These are phyloP conservation scores for Gossypium mustelinum DNA, from an alignment of 345 rosid species.

Conservation along the genomic window DNA sequence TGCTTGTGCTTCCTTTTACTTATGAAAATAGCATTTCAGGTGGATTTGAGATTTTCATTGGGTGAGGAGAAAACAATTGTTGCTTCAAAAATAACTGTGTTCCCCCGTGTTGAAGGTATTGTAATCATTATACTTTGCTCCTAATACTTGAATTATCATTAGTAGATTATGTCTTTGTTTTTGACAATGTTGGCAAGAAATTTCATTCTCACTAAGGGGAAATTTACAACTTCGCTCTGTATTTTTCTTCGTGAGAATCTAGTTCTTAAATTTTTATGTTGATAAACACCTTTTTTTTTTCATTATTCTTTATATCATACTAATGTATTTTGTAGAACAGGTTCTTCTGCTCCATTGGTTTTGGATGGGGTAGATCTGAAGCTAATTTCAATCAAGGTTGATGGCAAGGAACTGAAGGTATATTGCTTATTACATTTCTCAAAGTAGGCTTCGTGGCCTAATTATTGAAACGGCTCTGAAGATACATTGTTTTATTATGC, in stretches of 20 bases:
- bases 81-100: conserved; percentile 68
- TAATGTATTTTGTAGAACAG: conserved; percentile 34
- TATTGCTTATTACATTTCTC: neutral
- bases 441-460: neutral
- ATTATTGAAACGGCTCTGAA: neutral
- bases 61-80: conserved; percentile 98
- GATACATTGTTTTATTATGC: neutral
- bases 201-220: neutral
- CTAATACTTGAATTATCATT: neutral
- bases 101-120: conserved; percentile 80
- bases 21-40: conserved; percentile 38
- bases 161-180: neutral
- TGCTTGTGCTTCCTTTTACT: conserved; percentile 13
- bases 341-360: conserved; percentile 68
- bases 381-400: conserved; percentile 70
- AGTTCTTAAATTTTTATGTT: neutral
- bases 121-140: conserved; percentile 1
- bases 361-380: conserved; percentile 81
- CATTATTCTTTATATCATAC: conserved; percentile 7
- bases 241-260: neutral
- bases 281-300: neutral
- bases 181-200: neutral
- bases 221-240: neutral
- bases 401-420: conserved; percentile 73
- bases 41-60: conserved; percentile 71